Base-by-base conservation (phyloP, 148 eudicot genomes). In the Chenopodium formosanum region DNA sequence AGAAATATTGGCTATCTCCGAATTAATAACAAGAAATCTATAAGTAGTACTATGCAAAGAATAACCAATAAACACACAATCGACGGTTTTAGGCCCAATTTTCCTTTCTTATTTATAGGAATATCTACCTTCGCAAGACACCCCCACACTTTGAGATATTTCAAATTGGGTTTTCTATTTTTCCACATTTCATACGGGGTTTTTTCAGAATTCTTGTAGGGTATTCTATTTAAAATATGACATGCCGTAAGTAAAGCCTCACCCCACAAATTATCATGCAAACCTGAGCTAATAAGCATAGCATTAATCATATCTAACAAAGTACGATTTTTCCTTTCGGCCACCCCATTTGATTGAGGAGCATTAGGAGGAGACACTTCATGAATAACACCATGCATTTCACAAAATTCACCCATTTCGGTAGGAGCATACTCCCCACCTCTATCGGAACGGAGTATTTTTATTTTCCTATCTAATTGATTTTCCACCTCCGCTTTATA, bases 301-400 rank as follows among this genome's bases (percentile, higher is more conserved):
- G 3, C 37, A 34, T 34, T 34, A 34, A 34, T 34, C 37, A 34
- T 2, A 34, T 34, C 37, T 2, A 81, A 10, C 23, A 81, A 29
- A 10, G 79, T 75, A 10, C 48, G 32, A 77, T 76, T 69, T 69
- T 76, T 76, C 31, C 79, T 31, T 82, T 82, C 58, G 10, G 64
- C 75, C 25, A 69, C 58, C 7, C 76, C 70, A 76, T 69, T 76
- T 2, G 71, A 62, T 63, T 50, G 37, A 47, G 73, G 83, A 20
- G 27, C 4, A 64, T 73, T 23, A 40, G 78, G 60, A 11, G 84
- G 67, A 17, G 80, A 13, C 6, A 25, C 60, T 65, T 81, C 65
- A 81, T 75, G 52, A 25, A 81, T 31, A 0, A 44, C 31, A 60
- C 73, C 79, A 37, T 77, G 53, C 46, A 34, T 2, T 32, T 77